phyloP scores from a whole-genome alignment of 2,329 filamentous ascomycete genomes.

The Cladophialophora exuberans region DNA sequence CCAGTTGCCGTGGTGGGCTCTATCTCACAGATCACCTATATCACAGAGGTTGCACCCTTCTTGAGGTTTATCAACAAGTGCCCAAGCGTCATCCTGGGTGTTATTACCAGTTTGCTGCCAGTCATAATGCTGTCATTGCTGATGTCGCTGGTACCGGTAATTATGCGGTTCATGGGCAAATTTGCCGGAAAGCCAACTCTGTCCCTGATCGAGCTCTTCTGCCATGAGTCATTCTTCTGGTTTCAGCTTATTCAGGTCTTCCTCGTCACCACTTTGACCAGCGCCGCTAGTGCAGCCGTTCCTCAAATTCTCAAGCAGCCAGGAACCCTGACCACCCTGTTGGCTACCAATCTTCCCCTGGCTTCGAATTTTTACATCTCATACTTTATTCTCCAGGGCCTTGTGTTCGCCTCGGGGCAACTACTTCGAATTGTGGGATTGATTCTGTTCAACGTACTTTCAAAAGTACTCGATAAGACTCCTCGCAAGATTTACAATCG shows the following conservation, averaged over 20 bases:
- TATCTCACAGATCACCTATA: conserved; percentile 79
- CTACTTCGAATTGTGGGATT: conserved; percentile 76
- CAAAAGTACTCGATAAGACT: conserved; percentile 73
- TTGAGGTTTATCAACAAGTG: conserved; percentile 74
- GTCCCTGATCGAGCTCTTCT: conserved; percentile 81
- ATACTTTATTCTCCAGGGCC: conserved; percentile 90
- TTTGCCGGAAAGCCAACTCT: conserved; percentile 73
- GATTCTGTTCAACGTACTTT: conserved; percentile 72
- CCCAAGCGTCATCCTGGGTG: conserved; percentile 72
- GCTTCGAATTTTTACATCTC: conserved; percentile 94
- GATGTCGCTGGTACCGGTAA: conserved; percentile 81
- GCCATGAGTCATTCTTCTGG: conserved; percentile 87
- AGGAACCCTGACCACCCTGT: conserved; percentile 61
- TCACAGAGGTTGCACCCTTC: conserved; percentile 65
- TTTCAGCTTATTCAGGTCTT: conserved; percentile 82
- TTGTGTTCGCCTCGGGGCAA: conserved; percentile 74
- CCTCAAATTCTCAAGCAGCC: conserved; percentile 67
- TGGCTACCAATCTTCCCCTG: conserved; percentile 75
- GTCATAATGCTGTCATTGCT: conserved; percentile 77
- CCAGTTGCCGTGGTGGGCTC: conserved; percentile 78
- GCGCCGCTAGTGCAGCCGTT: conserved; percentile 73
- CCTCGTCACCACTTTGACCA: conserved; percentile 79
- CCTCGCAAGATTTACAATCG: conserved; percentile 79
- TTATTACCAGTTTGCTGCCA: conserved; percentile 84
- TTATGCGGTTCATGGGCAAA: conserved; percentile 81